Evolutionary conservation across 2,329 filamentous ascomycete species (phyloP).

Genomic region (Fusarium humuli): DNA sequence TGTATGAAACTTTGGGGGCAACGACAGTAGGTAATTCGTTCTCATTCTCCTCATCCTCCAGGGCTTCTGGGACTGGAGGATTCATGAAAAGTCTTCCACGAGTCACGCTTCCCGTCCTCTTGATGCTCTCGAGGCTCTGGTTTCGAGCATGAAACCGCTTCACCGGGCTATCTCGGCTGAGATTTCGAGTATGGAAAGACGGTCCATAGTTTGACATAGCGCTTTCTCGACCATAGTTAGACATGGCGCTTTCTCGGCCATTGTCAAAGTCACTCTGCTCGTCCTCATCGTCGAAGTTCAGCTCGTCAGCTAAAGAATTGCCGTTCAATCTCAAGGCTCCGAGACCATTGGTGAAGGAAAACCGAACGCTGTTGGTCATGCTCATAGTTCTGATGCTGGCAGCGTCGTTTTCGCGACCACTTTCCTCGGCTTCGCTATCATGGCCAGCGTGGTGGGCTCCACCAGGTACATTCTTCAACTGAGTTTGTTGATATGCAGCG

Average conservation of each 20-base stretch:
- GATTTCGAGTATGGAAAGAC: slow-evolving; percentile 62
- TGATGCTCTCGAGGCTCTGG: slow-evolving; percentile 69
- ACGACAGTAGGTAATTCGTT: slow-evolving; percentile 53
- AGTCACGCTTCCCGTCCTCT: slow-evolving; percentile 65
- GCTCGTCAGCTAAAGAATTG: slow-evolving; percentile 87
- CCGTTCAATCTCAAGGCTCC: slow-evolving; percentile 70
- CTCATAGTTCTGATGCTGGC: slow-evolving; percentile 79
- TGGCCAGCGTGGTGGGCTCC: slow-evolving; percentile 45
- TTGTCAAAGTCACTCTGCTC: slow-evolving; percentile 75
- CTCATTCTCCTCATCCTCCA: slow-evolving; percentile 68
- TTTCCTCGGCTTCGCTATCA: slow-evolving; percentile 72
- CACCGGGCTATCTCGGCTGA: slow-evolving; percentile 68
- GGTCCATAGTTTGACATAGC: slow-evolving; percentile 62
- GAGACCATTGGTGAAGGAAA: slow-evolving; percentile 74
- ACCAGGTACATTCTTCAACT: slow-evolving; percentile 56
- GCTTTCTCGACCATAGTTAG: slow-evolving; percentile 71
- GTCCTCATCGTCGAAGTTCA: slow-evolving; percentile 87
- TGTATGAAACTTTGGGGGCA: slow-evolving; percentile 66
- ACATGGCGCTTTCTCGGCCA: slow-evolving; percentile 72
- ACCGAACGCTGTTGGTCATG: slow-evolving; percentile 77
- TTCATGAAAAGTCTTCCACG: slow-evolving; percentile 66
- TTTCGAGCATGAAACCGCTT: slow-evolving; percentile 64
- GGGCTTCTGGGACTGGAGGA: slow-evolving; percentile 65
- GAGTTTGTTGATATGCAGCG: slow-evolving; percentile 72
- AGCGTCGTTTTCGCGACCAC: slow-evolving; percentile 74